These are phyloP conservation scores for Mycena venus DNA, from an alignment of 768 basidiomycete genomes.

Conservation along the genomic window DNA sequence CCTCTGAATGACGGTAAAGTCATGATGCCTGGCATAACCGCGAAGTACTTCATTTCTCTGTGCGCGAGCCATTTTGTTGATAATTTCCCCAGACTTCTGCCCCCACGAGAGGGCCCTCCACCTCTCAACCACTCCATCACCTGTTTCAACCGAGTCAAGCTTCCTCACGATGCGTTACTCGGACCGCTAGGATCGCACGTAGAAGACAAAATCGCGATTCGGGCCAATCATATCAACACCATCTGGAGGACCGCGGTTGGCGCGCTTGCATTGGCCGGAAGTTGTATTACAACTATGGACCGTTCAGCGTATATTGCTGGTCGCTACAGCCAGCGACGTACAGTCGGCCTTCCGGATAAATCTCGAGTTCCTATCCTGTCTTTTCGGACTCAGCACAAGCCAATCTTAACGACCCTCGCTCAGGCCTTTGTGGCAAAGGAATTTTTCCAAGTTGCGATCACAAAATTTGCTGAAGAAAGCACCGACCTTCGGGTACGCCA, in stretches of 20 bases:
- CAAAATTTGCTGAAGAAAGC: neutral
- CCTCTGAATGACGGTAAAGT: neutral
- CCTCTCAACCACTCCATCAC: slow-evolving; percentile 15
- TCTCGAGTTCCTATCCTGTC: neutral
- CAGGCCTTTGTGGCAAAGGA: slow-evolving; percentile 1
- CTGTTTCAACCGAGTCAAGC: neutral
- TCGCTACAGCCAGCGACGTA: slow-evolving; percentile 17
- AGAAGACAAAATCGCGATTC: neutral
- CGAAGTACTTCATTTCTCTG: neutral
- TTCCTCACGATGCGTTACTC: neutral
- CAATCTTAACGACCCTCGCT: neutral
- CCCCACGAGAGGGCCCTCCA: neutral
- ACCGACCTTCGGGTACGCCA: neutral
- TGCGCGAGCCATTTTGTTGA: neutral
- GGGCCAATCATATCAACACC: neutral
- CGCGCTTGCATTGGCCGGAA: neutral
- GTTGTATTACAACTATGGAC: neutral
- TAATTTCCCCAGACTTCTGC: neutral
- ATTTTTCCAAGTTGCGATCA: neutral
- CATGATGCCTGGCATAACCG: neutral
- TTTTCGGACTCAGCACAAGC: slow-evolving; percentile 11
- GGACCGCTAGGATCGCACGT: neutral
- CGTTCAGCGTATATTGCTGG: neutral
- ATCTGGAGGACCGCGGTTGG: slow-evolving; percentile 16
- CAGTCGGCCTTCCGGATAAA: neutral